Evolutionary conservation across 768 basidiomycete genomes (phyloP).

Genomic region (Asterophora lycoperdoides): DNA sequence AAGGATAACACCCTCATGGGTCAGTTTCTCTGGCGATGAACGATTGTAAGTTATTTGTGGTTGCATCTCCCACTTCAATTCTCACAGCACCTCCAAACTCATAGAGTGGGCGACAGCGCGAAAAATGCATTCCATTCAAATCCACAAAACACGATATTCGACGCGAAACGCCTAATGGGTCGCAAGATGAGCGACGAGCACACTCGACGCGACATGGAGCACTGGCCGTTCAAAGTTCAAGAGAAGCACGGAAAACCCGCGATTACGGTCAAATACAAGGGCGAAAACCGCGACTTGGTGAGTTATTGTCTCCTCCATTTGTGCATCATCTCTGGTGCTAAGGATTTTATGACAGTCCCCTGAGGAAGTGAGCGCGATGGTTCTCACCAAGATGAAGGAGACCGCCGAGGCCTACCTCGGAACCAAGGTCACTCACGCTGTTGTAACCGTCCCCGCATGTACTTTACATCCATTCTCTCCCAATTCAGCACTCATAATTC

Average conservation of each 20-base stretch:
- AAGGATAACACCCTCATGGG: slow-evolving; percentile 88
- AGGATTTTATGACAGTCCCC: slow-evolving; percentile 35
- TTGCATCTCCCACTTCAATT: background rate
- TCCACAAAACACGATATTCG: slow-evolving; percentile 36
- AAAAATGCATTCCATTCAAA: slow-evolving; percentile 16
- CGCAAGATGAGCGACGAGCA: slow-evolving; percentile 43
- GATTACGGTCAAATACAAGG: slow-evolving; percentile 50
- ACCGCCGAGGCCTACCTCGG: slow-evolving; percentile 69
- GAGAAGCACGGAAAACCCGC: slow-evolving; percentile 45
- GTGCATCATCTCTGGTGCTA: background rate
- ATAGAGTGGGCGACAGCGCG: slow-evolving; percentile 15
- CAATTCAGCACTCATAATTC: background rate
- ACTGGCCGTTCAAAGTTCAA: slow-evolving; percentile 46
- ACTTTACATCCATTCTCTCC: slow-evolving; percentile 15
- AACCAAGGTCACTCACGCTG: slow-evolving; percentile 56
- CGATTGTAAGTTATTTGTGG: slow-evolving; percentile 36
- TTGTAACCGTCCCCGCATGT: slow-evolving; percentile 57
- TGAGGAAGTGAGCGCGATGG: slow-evolving; percentile 67
- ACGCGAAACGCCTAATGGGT: slow-evolving; percentile 57
- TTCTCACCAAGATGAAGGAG: slow-evolving; percentile 66
- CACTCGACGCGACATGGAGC: slow-evolving; percentile 45
- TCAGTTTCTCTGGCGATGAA: slow-evolving; percentile 88
- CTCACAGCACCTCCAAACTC: background rate
- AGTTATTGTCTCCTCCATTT: slow-evolving; percentile 17
- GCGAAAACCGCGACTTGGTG: slow-evolving; percentile 53